Conservation (phyloP, 148 eudicot genomes). For the Bassia scoparia region DNA sequence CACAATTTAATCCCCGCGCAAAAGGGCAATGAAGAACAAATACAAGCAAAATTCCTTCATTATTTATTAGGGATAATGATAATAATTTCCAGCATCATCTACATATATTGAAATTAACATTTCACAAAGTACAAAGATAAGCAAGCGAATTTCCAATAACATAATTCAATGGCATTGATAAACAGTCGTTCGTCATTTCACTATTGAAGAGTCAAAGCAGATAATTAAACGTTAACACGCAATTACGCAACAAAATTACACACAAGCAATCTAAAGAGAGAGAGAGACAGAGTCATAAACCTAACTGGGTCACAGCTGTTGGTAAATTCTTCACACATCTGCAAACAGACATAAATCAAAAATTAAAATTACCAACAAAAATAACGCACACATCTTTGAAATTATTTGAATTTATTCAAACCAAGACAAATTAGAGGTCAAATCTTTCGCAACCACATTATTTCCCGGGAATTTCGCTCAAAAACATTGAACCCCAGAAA, state of each 20-base stretch:
- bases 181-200: not conserved
- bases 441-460: conserved; percentile 2
- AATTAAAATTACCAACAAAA: not conserved
- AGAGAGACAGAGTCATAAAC: conserved; percentile 21
- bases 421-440: not conserved
- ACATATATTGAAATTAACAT: not conserved
- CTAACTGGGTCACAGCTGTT: conserved; percentile 52
- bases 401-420: no score
- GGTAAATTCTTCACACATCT: conserved; percentile 43
- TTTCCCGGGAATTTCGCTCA: conserved; percentile 8
- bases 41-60: not conserved
- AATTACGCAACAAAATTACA: not conserved
- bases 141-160: not conserved
- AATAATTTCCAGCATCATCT: not conserved
- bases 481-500: conserved; percentile 14
- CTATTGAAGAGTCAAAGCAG: not conserved
- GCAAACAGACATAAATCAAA: conserved; percentile 12
- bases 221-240: not conserved
- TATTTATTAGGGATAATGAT: not conserved
- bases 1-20: not conserved
- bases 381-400: not conserved
- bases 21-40: not conserved
- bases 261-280: not conserved
- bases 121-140: not conserved
- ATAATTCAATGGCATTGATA: not conserved